phyloP scores from a whole-genome alignment of 345 rosid genomes.

The Balakata baccata region DNA sequence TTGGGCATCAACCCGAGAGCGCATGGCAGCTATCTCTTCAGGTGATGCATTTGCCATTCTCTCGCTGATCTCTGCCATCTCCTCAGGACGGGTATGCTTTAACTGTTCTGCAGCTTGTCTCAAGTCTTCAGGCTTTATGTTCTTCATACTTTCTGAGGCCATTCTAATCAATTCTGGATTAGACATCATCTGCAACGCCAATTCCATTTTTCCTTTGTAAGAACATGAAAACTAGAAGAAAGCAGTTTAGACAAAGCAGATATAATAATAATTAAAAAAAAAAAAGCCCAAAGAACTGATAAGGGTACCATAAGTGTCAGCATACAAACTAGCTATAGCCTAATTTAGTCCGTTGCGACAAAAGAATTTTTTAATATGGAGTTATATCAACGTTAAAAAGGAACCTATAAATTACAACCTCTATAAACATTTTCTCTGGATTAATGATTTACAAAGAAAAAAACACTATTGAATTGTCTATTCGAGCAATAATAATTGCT shows the following conservation, averaged over 20 bases:
- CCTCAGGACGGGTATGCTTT: slow-evolving; percentile 71
- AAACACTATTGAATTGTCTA: neutral
- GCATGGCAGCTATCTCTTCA: slow-evolving; percentile 78
- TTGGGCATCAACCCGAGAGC: slow-evolving; percentile 73
- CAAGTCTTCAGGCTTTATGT: slow-evolving; percentile 85
- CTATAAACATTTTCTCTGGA: too few species aligned
- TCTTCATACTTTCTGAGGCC: slow-evolving; percentile 94
- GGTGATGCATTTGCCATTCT: slow-evolving; percentile 85
- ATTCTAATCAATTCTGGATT: slow-evolving; percentile 93
- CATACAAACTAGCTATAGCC: neutral
- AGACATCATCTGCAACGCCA: slow-evolving; percentile 70
- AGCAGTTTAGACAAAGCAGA: neutral
- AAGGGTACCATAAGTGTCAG: neutral
- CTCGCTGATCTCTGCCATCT: slow-evolving; percentile 85
- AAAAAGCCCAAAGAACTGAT: too few species aligned
- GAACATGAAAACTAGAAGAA: too few species aligned
- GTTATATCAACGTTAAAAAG: too few species aligned
- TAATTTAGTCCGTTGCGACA: neutral
- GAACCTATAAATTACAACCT: too few species aligned
- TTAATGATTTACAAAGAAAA: neutral
- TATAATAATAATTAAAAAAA: neutral
- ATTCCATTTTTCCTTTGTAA: neutral
- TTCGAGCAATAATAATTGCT: neutral
- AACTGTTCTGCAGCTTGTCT: slow-evolving; percentile 87
- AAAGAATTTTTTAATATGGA: too few species aligned